Conservation (phyloP, 202 grass and related monocot genomes). For the Setaria italica region DNA sequence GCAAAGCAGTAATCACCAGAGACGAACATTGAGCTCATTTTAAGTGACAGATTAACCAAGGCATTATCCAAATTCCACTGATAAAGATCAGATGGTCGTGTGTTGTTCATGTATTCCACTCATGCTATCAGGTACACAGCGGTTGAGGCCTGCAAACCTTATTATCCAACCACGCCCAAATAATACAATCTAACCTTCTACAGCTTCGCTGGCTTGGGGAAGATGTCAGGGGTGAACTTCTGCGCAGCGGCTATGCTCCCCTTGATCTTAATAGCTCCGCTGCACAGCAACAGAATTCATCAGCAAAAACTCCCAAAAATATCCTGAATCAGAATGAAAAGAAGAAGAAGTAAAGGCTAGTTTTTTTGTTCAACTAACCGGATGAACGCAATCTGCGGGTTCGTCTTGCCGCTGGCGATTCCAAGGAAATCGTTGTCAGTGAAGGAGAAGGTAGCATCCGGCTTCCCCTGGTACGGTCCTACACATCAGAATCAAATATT, state of each 20-base stretch:
- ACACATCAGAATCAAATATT: not conserved
- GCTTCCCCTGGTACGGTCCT: slow-evolving; percentile 81
- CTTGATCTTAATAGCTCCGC: slow-evolving; percentile 90
- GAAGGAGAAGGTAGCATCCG: slow-evolving; percentile 86
- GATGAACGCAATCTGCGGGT: slow-evolving; percentile 90
- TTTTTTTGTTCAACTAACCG: slow-evolving; percentile 43
- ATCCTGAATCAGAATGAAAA: slow-evolving; percentile 12
- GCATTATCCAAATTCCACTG: not conserved
- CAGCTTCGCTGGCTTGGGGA: slow-evolving; percentile 87
- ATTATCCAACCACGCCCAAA: slow-evolving; percentile 22
- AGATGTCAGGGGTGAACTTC: slow-evolving; percentile 97
- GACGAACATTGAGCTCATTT: not conserved
- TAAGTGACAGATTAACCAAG: not conserved
- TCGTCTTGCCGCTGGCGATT: slow-evolving; percentile 77
- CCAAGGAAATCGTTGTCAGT: slow-evolving; percentile 89
- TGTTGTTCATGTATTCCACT: slow-evolving; percentile 24
- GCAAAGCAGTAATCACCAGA: not conserved
- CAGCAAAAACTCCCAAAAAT: not conserved
- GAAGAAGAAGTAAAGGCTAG: not conserved
- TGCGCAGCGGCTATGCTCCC: slow-evolving; percentile 80
- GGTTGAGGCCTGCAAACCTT: slow-evolving; percentile 30
- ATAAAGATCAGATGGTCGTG: slow-evolving; percentile 17
- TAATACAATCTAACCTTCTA: slow-evolving; percentile 48
- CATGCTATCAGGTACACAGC: slow-evolving; percentile 22
- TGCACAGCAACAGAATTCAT: slow-evolving; percentile 40